Evolutionary conservation across 352 stramenopile species (phyloP).

Genomic region (Globisporangium yorkense): DNA sequence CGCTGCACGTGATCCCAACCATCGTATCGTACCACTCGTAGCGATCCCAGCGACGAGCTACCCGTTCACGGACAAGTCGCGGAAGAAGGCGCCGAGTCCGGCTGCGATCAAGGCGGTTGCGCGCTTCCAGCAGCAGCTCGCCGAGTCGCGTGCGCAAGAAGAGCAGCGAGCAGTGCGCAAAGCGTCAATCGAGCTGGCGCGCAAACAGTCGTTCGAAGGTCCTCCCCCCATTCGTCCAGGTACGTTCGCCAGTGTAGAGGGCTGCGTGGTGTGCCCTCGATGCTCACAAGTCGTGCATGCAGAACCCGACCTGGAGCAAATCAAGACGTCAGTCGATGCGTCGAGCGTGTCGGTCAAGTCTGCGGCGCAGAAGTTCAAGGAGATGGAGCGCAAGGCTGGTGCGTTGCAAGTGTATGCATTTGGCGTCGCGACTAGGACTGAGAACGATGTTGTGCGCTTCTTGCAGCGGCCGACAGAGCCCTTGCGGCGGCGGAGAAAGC

Average conservation of each 20-base stretch:
- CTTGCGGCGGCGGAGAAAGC: constrained; percentile 2
- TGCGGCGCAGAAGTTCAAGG: constrained; percentile 52
- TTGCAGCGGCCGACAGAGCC: constrained; percentile 3
- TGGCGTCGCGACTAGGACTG: constrained; percentile 4
- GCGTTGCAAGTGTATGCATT: neutral
- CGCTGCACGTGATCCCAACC: neutral
- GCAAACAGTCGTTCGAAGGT: constrained; percentile 21
- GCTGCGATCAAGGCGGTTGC: constrained; percentile 39
- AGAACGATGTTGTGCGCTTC: neutral
- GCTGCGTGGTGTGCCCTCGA: neutral
- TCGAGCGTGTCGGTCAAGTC: constrained; percentile 44
- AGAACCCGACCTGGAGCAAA: constrained; percentile 51
- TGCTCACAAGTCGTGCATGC: neutral
- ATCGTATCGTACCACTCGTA: neutral
- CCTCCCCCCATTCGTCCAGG: neutral
- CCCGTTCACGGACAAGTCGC: constrained; percentile 52
- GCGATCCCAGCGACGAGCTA: constrained; percentile 35
- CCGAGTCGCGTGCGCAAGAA: constrained; percentile 25
- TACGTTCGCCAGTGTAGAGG: neutral
- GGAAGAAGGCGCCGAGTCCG: constrained; percentile 36
- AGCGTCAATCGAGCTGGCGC: constrained; percentile 22
- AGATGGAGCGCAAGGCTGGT: constrained; percentile 63
- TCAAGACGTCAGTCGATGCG: constrained; percentile 49
- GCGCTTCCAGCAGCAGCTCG: constrained; percentile 54
- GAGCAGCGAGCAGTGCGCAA: constrained; percentile 25